Base-by-base conservation (phyloP, 2,329 filamentous ascomycete species). In the Boeremia lycopersici region DNA sequence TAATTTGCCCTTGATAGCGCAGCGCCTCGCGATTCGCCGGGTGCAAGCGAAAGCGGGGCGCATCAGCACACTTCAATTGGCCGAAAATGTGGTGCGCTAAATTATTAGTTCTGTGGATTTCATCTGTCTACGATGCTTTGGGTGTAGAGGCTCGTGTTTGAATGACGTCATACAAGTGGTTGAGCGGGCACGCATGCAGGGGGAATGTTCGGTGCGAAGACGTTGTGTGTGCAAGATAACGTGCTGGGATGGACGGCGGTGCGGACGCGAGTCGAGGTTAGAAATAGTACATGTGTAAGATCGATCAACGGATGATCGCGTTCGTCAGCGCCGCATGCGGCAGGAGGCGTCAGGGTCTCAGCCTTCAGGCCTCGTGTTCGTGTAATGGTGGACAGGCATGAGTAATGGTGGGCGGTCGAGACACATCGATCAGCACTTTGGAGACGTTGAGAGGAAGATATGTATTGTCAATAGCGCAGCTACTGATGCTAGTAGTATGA, bases 391-490 rank as follows among this genome's bases (percentile, higher is more conserved):
- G 15, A 19, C 19, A 23, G 5, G 19, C 19, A 23, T 23, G 19
- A 23, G 19, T 23, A 23, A 23, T 23, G 19, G 19, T 23, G 19
- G 12, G 17, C 12, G 17, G 28, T 45, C 41, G n/a, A 10, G 48
- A 51, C 34, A 17, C 39, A 8, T 33, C 10, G 33, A 45, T 39
- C 33, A 44, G 13, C 8, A 38, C 47, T 5, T 12, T 38, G 23
- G 17, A 23, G 26, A 19, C 10, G 12, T 30, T 31, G 28, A 15
- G n/a, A 15, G 25, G 12, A 48, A 44, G 34, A 42, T 56, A 51
- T 50, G 47, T 48, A 56, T 50, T 56, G 53, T 19, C 48, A 48
- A 34, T 52, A 56, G 53, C 53, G 36, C 53, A 56, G 53, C 53
- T 56, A 56, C 15, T 29, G 48, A 36, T 46, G 42, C 33, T 42